phyloP scores from a whole-genome alignment of 2,329 filamentous ascomycete genomes.

The Fusarium sp. region DNA sequence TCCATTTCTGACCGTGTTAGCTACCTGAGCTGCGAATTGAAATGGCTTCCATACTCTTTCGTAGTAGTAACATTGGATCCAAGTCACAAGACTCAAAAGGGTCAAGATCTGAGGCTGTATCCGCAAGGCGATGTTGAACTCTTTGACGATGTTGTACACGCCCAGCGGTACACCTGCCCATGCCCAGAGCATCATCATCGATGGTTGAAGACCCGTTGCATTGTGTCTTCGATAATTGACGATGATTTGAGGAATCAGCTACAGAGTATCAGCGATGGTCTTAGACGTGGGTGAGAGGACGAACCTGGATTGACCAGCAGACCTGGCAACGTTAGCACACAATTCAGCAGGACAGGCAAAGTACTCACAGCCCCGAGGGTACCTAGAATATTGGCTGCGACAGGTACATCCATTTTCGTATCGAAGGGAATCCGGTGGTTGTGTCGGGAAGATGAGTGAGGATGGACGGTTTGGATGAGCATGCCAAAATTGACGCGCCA shows the following conservation, averaged over 20 bases:
- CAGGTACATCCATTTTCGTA: conserved; percentile 61
- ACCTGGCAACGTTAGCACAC: conserved; percentile 45
- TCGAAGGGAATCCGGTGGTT: fast-evolving
- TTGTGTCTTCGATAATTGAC: conserved; percentile 75
- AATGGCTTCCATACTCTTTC: neutral
- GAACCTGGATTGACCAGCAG: conserved; percentile 74
- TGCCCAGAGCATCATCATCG: conserved; percentile 79
- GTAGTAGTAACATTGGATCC: conserved; percentile 58
- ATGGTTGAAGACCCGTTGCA: conserved; percentile 71
- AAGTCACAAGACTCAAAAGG: conserved; percentile 55
- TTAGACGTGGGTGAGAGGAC: neutral
- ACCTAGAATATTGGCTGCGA: conserved; percentile 67
- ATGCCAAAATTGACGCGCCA: neutral
- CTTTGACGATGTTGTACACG: conserved; percentile 56
- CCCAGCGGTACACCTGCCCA: conserved; percentile 75
- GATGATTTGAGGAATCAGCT: conserved; percentile 76
- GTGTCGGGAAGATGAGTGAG: neutral
- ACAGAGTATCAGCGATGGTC: neutral
- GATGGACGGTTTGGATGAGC: neutral
- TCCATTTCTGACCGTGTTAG: conserved; percentile 60
- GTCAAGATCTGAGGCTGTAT: conserved; percentile 58
- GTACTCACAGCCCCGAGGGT: conserved; percentile 65
- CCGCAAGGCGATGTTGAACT: conserved; percentile 55
- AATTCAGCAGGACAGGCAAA: neutral
- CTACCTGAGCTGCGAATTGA: fast-evolving